Base-by-base conservation (phyloP, 2,329 filamentous ascomycete genomes). In the Dactylellina cionopaga region DNA sequence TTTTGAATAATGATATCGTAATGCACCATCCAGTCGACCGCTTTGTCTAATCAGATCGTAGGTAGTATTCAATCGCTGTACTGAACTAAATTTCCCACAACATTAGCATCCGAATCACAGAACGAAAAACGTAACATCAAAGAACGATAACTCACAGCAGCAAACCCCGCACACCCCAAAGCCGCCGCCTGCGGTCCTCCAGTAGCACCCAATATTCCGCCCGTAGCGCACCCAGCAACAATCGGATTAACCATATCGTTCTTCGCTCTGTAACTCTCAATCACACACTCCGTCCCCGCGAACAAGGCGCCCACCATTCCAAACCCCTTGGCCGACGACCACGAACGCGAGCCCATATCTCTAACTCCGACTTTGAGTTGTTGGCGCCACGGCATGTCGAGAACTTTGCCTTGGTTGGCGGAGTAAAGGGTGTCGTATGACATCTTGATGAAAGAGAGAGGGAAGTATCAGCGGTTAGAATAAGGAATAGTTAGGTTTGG, bases 191-290 rank as follows among this genome's bases (percentile, higher is more conserved):
- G 91, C 5, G 95, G 95, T 0, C 95, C 95, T 0, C 91, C 94
- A 77, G 90, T 91, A 74, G 90, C 88, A 49, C 92, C 94, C 75
- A 99, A 81, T 60, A 95, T 90, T 15, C 92, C 95, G 13, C 95
- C 95, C 7, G 95, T 97, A 60, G 97, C 83, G 79, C 94, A 98
- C 0, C 95, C 95, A 0, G 93, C 92, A 3, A 89, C 87, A 3
- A 95, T 88, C 60, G 92, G 92, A 83, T 99, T 99, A 75, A 84
- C 87, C 27, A 98, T 81, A 80, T 98, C 95, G 81, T 98, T 97
- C 84, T 96, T 97, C 19, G 93, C 95, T 27, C 95, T 87, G 77
- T 91, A 85, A 0, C 93, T 93, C 81, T 99, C 95, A 78, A 99
- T 92, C 75, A 91, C 92, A 83, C 95, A 99, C 82, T 99, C 95